Conservation (phyloP, 2,329 filamentous ascomycete genomes). For the Davidsoniella neocaledoniae region DNA sequence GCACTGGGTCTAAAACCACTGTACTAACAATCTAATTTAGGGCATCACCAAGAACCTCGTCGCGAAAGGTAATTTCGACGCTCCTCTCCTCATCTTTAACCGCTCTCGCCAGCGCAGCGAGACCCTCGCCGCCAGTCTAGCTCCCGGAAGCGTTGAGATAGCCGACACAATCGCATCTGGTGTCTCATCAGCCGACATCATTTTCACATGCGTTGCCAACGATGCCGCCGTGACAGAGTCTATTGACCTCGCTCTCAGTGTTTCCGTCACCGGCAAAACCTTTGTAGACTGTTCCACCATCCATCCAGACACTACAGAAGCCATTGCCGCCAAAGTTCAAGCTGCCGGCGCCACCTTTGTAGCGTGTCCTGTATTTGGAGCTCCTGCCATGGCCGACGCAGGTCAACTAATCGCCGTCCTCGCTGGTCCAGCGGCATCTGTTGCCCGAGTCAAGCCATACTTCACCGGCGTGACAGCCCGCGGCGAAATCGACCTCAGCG, state of each 20-base stretch:
- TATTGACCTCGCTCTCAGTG: conserved; percentile 37
- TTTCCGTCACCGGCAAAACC: conserved; percentile 49
- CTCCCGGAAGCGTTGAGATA: conserved; percentile 44
- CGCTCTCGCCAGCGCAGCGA: conserved; percentile 50
- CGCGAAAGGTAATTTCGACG: conserved; percentile 54
- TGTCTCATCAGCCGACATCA: conserved; percentile 52
- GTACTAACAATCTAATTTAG: conserved; percentile 23
- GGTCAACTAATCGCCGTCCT: conserved; percentile 59
- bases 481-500: conserved; percentile 52
- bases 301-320: conserved; percentile 63
- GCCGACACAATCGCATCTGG: conserved; percentile 48
- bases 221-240: conserved; percentile 54
- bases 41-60: conserved; percentile 76
- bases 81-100: conserved; percentile 66
- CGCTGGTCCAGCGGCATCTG: conserved; percentile 43
- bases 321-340: conserved; percentile 39
- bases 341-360: conserved; percentile 55
- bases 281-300: conserved; percentile 81
- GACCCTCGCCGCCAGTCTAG: conserved; percentile 45
- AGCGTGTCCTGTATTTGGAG: conserved; percentile 53
- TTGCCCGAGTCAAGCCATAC: conserved; percentile 51
- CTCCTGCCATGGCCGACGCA: conserved; percentile 50
- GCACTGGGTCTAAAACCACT: conserved; percentile 6
- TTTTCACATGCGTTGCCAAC: conserved; percentile 69
- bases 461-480: conserved; percentile 56